Base-by-base conservation (phyloP, 345 rosid genomes). In the Populus euphratica region DNA sequence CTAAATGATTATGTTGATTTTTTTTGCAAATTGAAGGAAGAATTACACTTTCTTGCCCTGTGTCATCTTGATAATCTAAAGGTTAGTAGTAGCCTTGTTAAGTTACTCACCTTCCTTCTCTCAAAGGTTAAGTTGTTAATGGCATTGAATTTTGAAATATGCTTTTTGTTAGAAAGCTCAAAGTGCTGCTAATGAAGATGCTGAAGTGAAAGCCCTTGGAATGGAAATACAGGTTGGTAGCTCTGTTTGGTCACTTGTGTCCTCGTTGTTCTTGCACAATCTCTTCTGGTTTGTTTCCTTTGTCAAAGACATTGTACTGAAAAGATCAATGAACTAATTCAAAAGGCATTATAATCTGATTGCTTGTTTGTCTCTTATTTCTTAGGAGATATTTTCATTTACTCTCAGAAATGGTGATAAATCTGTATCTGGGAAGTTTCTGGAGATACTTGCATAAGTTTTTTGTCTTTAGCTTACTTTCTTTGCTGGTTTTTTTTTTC, bases 181-280 rank as follows among this genome's bases (percentile, higher is more conserved):
- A 81, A 81, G 81, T 76, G 43, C 69, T 77, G 78, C 73, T 80
- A 80, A 79, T 61, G 86, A 86, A 72, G 89, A 78, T 78, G 80
- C 75, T 27, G 78, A 85, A 38, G 70, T 81, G 33, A 49, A 87
- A 80, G 85, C 81, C 80, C 81, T 76, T 68, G 88, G 83, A 59
- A 69, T 70, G 85, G 97, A 94, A 84, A 87, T 96, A 82, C 81
- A 86, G 98, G 99, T 96, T 73, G 63, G 87, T 75, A 27, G 70
- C 52, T 79, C 23, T 72, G 14, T 72, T 76, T 80, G 64, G 36
- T 77, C 50, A 4, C 29, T 49, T 52, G n/a, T 70, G 50, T 74
- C 36, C 16, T 43, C 35, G 5, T 0, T 56, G 65, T 27, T 61
- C 33, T 1, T 68, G 49, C 5, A 5, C 18, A 8, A 25, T 36